These are phyloP conservation scores for Detonula confervacea DNA, from an alignment of 352 stramenopile genomes.

Conservation along the genomic window DNA sequence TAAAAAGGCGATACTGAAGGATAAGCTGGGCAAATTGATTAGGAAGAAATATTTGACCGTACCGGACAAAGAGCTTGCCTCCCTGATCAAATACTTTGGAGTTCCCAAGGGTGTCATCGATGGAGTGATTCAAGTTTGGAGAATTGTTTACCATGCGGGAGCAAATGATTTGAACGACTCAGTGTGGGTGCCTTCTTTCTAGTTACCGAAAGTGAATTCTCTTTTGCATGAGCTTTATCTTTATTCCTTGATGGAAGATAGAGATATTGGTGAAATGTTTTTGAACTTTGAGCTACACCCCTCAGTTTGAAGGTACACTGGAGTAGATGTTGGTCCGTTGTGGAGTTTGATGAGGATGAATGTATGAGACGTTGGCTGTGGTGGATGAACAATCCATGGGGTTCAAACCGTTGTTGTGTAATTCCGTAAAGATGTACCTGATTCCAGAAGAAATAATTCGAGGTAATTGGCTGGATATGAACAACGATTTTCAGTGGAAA, in stretches of 20 bases:
- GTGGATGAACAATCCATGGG: no score
- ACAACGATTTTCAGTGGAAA: conserved; percentile 58
- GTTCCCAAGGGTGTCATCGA: conserved; percentile 28
- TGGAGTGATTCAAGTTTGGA: no score
- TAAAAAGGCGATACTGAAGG: not conserved
- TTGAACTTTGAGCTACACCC: conserved; percentile 34
- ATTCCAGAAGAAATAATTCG: conserved; percentile 40
- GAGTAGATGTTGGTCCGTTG: no score
- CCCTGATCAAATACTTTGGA: conserved; percentile 49
- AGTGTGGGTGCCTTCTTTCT: conserved; percentile 34
- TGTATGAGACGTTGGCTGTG: no score
- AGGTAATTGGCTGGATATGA: conserved; percentile 27
- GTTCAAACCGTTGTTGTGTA: conserved; percentile 50
- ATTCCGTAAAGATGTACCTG: conserved; percentile 27
- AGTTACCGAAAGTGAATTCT: conserved; percentile 21
- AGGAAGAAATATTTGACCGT: conserved; percentile 28
- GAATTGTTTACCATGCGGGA: conserved; percentile 31
- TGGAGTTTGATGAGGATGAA: no score
- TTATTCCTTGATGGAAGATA: conserved; percentile 40
- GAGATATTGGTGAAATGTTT: conserved; percentile 65
- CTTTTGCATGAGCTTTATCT: conserved; percentile 24
- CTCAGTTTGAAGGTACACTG: no score
- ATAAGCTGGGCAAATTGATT: conserved; percentile 34
- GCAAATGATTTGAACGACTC: conserved; percentile 20
- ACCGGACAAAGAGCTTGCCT: not conserved